Conservation (phyloP, 2,329 filamentous ascomycete species). For the Penicillium freii region DNA sequence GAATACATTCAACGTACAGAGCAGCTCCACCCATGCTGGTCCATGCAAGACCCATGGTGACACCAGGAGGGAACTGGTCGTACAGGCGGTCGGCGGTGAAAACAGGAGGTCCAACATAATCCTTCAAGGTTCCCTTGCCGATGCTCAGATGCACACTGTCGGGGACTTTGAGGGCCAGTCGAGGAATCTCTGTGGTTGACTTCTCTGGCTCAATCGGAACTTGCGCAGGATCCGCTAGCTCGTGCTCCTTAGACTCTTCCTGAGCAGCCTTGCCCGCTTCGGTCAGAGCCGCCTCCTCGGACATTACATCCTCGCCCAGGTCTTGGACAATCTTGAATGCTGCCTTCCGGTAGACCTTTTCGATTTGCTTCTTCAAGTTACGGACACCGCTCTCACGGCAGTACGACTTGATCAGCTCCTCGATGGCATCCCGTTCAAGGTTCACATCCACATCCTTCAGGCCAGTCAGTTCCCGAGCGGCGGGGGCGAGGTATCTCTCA, state of each 20-base stretch:
- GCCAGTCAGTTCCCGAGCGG: conserved; percentile 90
- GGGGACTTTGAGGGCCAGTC: conserved; percentile 76
- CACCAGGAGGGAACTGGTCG: conserved; percentile 87
- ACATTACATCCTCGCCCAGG: conserved; percentile 77
- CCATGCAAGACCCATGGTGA: conserved; percentile 97
- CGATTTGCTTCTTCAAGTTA: conserved; percentile 98
- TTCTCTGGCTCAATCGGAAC: conserved; percentile 49
- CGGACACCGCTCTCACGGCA: conserved; percentile 95
- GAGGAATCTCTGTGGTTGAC: conserved; percentile 57
- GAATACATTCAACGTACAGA: conserved; percentile 94
- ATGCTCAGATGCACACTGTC: conserved; percentile 84
- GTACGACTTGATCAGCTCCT: conserved; percentile 97
- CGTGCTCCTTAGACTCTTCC: conserved; percentile 60
- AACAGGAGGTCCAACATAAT: conserved; percentile 93
- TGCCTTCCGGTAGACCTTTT: conserved; percentile 97
- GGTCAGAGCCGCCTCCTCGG: conserved; percentile 78
- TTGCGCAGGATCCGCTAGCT: conserved; percentile 62
- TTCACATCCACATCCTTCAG: conserved; percentile 86
- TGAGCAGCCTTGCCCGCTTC: conserved; percentile 79
- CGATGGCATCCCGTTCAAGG: conserved; percentile 82
- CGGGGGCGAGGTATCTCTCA: conserved; percentile 84
- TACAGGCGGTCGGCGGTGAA: conserved; percentile 96
- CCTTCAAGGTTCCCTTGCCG: conserved; percentile 83
- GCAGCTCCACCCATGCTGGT: conserved; percentile 95
- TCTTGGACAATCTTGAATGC: conserved; percentile 97